Conservation (phyloP, 2,329 filamentous ascomycete genomes). For the Beauveria pseudobassiana region DNA sequence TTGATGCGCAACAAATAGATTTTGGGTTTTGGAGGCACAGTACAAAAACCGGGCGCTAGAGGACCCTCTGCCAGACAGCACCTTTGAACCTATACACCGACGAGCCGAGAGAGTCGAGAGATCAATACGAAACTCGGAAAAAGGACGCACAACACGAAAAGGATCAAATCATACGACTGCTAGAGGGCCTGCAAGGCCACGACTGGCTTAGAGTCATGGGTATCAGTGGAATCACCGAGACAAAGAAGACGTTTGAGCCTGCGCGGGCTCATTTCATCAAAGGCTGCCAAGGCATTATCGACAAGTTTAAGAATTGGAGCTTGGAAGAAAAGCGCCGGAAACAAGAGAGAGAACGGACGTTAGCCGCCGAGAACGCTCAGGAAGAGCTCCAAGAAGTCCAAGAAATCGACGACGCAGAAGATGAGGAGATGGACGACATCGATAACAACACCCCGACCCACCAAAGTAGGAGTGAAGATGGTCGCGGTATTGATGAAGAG, state of each 20-base stretch:
- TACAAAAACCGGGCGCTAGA: constrained; percentile 34
- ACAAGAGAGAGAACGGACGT: constrained; percentile 59
- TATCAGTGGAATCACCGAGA: constrained; percentile 76
- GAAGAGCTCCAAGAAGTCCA: constrained; percentile 28
- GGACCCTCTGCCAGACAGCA: constrained; percentile 49
- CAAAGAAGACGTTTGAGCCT: constrained; percentile 76
- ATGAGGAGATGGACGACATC: constrained; percentile 22
- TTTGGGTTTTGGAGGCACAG: constrained; percentile 45
- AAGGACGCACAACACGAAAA: constrained; percentile 60
- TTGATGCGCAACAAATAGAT: constrained; percentile 49
- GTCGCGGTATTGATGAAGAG: constrained; percentile 35
- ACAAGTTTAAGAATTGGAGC: constrained; percentile 84
- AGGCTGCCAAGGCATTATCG: constrained; percentile 72
- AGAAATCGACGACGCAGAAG: constrained; percentile 18
- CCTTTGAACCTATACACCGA: constrained; percentile 48
- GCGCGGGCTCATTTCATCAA: constrained; percentile 79
- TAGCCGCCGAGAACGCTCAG: constrained; percentile 26
- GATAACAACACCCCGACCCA: constrained; percentile 27
- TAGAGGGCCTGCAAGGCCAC: constrained; percentile 79
- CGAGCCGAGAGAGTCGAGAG: constrained; percentile 54
- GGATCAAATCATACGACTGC: constrained; percentile 55
- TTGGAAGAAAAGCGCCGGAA: constrained; percentile 82
- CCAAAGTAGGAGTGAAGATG: constrained; percentile 21
- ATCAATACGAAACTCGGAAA: constrained; percentile 57
- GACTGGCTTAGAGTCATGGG: constrained; percentile 94